phyloP scores from a whole-genome alignment of 306 rosid species.

The Senna siamea region DNA sequence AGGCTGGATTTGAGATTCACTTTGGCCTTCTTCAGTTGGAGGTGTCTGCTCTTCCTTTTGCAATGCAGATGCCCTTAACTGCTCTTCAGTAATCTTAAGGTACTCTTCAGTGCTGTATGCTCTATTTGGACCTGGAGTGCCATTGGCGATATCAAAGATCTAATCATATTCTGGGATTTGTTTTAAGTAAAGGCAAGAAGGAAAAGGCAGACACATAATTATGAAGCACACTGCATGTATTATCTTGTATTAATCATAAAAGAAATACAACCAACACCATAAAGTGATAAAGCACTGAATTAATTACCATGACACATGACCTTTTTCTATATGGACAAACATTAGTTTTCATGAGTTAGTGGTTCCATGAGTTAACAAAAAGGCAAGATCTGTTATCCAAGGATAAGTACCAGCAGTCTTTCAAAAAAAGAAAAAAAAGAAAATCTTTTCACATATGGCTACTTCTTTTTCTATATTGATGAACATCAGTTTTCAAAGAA shows the following conservation, averaged over 20 bases:
- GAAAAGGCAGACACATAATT: background rate
- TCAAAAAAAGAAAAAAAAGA: too few species aligned
- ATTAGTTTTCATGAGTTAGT: background rate
- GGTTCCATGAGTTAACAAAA: background rate
- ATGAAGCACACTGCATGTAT: background rate
- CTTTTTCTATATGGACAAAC: background rate
- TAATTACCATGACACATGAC: background rate
- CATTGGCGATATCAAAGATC: constrained; percentile 52
- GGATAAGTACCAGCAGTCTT: background rate
- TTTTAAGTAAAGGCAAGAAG: background rate
- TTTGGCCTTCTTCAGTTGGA: constrained; percentile 45
- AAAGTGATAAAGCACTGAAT: background rate
- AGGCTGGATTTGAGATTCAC: constrained; percentile 50
- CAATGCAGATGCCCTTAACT: constrained; percentile 63
- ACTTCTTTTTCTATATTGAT: background rate
- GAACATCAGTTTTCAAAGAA: background rate
- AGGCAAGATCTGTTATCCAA: background rate
- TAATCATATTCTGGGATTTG: constrained; percentile 26
- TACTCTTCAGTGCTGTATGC: constrained; percentile 82
- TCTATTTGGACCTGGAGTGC: constrained; percentile 43
- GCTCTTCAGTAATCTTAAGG: constrained; percentile 87
- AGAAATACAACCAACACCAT: background rate
- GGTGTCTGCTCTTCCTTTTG: constrained; percentile 54
- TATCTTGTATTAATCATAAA: background rate
- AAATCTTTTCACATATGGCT: background rate